Evolutionary conservation across 2,329 filamentous ascomycete species (phyloP).

Genomic region (Davidsoniella eucalypti): DNA sequence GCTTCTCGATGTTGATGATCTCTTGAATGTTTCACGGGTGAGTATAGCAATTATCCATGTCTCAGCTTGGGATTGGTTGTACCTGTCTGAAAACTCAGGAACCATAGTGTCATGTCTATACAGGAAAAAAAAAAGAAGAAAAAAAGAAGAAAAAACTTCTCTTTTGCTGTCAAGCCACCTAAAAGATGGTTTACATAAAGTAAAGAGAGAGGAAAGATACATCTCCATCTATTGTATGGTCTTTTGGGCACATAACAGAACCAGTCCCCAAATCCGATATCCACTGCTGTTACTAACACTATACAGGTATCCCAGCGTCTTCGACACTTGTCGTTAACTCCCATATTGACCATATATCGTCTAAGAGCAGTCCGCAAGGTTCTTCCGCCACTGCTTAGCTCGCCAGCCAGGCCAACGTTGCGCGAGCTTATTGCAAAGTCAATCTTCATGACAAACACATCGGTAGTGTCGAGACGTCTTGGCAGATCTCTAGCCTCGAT

Average conservation of each 20-base stretch:
- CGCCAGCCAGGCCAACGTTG: constrained; percentile 40
- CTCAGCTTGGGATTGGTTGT: too few relatives aligned
- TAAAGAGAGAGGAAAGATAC: too few relatives aligned
- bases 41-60: constrained; percentile 16
- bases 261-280: too few relatives aligned
- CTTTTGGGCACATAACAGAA: neutral
- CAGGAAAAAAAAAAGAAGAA: too few relatives aligned
- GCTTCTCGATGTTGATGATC: constrained; percentile 39
- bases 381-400: constrained; percentile 39
- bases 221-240: neutral
- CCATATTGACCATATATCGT: constrained; percentile 47
- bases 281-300: neutral
- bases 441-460: constrained; percentile 52
- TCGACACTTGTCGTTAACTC: constrained; percentile 43
- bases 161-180: too few relatives aligned
- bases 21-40: constrained; percentile 40
- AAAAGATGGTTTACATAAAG: neutral
- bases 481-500: constrained; percentile 49
- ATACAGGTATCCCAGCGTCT: constrained; percentile 44
- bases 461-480: constrained; percentile 46
- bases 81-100: too few relatives aligned
- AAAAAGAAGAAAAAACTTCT: too few relatives aligned
- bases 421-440: constrained; percentile 44
- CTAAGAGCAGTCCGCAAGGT: constrained; percentile 37
- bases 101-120: too few relatives aligned